Conservation (phyloP, 192 early-diverging fungal species). For the Coemansia sp. region DNA sequence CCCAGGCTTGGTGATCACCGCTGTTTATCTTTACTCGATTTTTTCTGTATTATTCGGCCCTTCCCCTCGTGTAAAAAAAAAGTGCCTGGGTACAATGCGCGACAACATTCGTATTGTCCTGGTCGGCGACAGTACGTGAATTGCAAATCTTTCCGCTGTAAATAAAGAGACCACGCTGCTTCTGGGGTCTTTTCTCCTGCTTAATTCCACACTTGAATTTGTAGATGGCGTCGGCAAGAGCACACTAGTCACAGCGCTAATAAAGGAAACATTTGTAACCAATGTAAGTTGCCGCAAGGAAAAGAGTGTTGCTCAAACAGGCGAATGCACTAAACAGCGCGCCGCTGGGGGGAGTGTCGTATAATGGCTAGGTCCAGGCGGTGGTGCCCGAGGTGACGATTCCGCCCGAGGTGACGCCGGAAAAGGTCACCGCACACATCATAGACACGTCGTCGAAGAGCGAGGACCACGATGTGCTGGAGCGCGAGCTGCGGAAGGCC, state of each 20-base stretch:
- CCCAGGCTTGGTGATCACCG: too few species aligned
- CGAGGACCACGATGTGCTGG: conserved; percentile 88
- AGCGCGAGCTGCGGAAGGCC: conserved; percentile 91
- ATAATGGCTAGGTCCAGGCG: conserved; percentile 88
- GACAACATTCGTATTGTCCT: conserved; percentile 90
- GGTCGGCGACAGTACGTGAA: conserved; percentile 77
- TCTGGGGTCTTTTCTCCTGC: too few species aligned
- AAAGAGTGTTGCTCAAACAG: too few species aligned
- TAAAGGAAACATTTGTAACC: conserved; percentile 92
- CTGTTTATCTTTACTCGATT: too few species aligned
- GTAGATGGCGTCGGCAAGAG: conserved; percentile 89
- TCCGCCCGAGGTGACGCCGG: conserved; percentile 94
- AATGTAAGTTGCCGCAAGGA: conserved; percentile 57
- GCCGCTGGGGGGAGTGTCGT: too few species aligned
- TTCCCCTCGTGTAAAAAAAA: too few species aligned
- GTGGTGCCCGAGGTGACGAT: conserved; percentile 99
- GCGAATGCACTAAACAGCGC: too few species aligned
- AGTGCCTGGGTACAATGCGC: conserved; percentile 69
- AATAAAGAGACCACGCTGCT: background rate
- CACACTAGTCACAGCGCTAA: conserved; percentile 93
- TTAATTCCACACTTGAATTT: background rate
- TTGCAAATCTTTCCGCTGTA: background rate
- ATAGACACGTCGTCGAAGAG: conserved; percentile 88
- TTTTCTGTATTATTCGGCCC: too few species aligned
- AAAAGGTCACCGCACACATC: conserved; percentile 95